phyloP scores from a whole-genome alignment of 371 early-diverging fungal genomes.

The Actinomortierella wolfii region DNA sequence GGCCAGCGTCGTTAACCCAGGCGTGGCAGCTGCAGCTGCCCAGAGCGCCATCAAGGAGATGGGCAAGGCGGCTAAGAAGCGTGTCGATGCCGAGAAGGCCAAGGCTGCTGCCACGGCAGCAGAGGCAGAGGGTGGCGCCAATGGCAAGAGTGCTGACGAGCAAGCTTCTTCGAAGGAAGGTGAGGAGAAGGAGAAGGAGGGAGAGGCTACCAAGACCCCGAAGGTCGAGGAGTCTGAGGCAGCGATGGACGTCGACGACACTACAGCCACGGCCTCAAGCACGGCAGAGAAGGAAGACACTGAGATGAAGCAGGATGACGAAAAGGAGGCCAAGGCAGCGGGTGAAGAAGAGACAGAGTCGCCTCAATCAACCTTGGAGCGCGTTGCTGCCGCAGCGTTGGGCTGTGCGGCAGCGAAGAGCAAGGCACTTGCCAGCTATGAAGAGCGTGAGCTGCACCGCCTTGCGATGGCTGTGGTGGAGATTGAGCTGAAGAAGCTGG shows the following conservation, averaged over 20 bases:
- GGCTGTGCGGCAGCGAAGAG: slow-evolving; percentile 75
- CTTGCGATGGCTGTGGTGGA: slow-evolving; percentile 84
- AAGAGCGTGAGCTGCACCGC: slow-evolving; percentile 48
- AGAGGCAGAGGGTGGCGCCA: too few species aligned
- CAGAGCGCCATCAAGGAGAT: slow-evolving; percentile 66
- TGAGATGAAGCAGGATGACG: slow-evolving; percentile 49
- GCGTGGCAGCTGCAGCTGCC: slow-evolving; percentile 90
- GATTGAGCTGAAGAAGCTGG: slow-evolving; percentile 83
- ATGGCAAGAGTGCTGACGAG: too few species aligned
- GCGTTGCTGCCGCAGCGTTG: slow-evolving; percentile 66
- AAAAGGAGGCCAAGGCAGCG: slow-evolving; percentile 71
- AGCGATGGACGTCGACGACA: slow-evolving; percentile 12
- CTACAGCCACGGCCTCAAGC: slow-evolving; percentile 9
- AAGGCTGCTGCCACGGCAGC: slow-evolving; percentile 8
- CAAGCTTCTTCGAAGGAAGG: background rate
- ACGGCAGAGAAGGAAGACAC: slow-evolving; percentile 19
- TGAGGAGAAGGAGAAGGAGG: slow-evolving; percentile 31
- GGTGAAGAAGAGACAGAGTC: slow-evolving; percentile 8
- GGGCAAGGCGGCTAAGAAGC: slow-evolving; percentile 35
- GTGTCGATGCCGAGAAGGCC: slow-evolving; percentile 29
- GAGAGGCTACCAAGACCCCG: slow-evolving; percentile 18
- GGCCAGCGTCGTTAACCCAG: slow-evolving; percentile 89
- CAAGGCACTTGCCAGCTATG: slow-evolving; percentile 60
- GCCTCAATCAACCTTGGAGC: slow-evolving; percentile 57
- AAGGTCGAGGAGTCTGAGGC: slow-evolving; percentile 10